Percentiles rank a stretch among this genome's conserved stretches.
phyloP scores from a whole-genome alignment of 2,329 filamentous ascomycete species.

The Aureobasidium sp. region DNA sequence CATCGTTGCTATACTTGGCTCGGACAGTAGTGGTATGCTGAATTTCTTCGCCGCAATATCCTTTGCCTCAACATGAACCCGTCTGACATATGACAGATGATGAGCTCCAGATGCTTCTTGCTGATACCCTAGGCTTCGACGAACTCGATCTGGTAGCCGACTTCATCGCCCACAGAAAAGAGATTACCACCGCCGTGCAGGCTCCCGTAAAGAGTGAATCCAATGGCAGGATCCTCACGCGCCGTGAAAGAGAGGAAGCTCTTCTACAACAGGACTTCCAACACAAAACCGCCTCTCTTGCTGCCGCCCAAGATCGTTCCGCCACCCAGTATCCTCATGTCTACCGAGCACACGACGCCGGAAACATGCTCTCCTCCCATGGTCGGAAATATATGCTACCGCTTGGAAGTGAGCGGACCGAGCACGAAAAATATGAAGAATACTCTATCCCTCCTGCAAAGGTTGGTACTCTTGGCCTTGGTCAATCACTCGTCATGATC shows the following conservation, averaged over 20 bases:
- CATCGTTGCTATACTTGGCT: conserved; percentile 63
- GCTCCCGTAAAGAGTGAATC: conserved; percentile 29
- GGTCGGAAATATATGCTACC: conserved; percentile 81
- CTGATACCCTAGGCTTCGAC: conserved; percentile 85
- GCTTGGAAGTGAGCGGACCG: conserved; percentile 60
- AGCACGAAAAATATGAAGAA: conserved; percentile 76
- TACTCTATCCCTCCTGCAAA: conserved; percentile 75
- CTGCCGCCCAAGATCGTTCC: conserved; percentile 59
- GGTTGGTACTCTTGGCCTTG: conserved; percentile 63
- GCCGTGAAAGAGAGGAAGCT: conserved; percentile 68
- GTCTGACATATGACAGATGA: conserved; percentile 43
- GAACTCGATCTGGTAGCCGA: conserved; percentile 91
- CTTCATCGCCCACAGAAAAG: conserved; percentile 66
- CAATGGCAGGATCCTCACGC: conserved; percentile 57
- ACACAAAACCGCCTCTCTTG: conserved; percentile 71
- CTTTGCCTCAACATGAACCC: background rate
- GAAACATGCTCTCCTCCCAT: conserved; percentile 72
- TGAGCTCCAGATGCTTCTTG: conserved; percentile 82
- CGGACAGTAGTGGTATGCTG: conserved; percentile 45
- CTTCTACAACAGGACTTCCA: conserved; percentile 67
- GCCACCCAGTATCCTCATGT: conserved; percentile 86
- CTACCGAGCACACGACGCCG: conserved; percentile 73
- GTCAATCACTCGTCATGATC: conserved; percentile 71
- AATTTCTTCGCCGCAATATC: background rate
- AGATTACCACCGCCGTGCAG: conserved; percentile 49